Conservation (phyloP, 805 yeast genomes). For the Yamadazyma kitorensis region DNA sequence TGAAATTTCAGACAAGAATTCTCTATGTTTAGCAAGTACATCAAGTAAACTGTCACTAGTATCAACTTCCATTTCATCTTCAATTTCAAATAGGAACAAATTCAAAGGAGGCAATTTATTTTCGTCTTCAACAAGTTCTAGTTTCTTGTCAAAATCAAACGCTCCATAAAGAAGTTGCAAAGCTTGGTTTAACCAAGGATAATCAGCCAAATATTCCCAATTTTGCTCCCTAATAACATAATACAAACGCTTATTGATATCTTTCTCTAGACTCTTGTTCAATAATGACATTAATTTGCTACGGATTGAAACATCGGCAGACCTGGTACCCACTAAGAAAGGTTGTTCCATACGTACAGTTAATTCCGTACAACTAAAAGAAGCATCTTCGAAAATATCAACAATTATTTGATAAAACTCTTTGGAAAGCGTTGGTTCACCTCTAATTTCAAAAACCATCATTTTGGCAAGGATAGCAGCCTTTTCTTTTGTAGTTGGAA, state of each 20-base stretch:
- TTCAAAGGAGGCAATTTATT: constrained; percentile 52
- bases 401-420: constrained; percentile 84
- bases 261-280: constrained; percentile 73
- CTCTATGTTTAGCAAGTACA: constrained; percentile 25
- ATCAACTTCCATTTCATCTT: constrained; percentile 29
- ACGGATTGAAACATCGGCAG: constrained; percentile 72
- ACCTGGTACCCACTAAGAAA: constrained; percentile 87
- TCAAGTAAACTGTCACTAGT: constrained; percentile 17
- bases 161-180: constrained; percentile 81
- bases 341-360: constrained; percentile 97
- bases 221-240: constrained; percentile 93
- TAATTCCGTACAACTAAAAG: constrained; percentile 77
- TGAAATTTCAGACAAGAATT: constrained; percentile 28
- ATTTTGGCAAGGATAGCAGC: constrained; percentile 91
- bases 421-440: constrained; percentile 73
- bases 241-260: constrained; percentile 72
- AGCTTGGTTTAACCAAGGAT: constrained; percentile 94
- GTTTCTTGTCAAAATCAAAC: constrained; percentile 48
- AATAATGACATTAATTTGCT: constrained; percentile 75
- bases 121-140: constrained; percentile 48
- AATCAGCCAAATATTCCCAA: constrained; percentile 94
- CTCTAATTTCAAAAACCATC: constrained; percentile 88
- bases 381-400: constrained; percentile 79
- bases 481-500: constrained; percentile 94
- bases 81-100: constrained; percentile 33